These are phyloP conservation scores for Solanum tacnaense DNA, from an alignment of 257 asterid species.

Conservation along the genomic window DNA sequence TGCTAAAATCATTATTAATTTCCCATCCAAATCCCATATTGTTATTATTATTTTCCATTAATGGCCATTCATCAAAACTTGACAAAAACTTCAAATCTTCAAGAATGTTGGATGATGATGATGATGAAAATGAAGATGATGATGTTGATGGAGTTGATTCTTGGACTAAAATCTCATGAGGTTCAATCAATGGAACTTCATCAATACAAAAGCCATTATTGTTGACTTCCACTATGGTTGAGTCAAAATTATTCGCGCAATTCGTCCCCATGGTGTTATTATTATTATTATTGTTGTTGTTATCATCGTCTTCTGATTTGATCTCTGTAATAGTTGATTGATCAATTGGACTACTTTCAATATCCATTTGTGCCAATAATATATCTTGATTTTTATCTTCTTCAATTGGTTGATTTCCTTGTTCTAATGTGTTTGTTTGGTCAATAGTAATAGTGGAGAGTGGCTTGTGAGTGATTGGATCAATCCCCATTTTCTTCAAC, in stretches of 20 bases:
- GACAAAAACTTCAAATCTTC: slow-evolving; percentile 31
- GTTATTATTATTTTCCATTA: slow-evolving; percentile 13
- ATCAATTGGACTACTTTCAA: background rate
- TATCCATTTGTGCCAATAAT: background rate
- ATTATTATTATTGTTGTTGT: background rate
- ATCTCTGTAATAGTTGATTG: slow-evolving; percentile 14
- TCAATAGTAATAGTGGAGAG: slow-evolving; percentile 14
- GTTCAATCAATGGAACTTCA: slow-evolving; percentile 67
- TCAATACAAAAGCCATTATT: slow-evolving; percentile 54
- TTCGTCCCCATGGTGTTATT: background rate
- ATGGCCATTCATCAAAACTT: slow-evolving; percentile 23
- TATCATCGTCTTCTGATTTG: background rate
- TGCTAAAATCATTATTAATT: slow-evolving; percentile 31
- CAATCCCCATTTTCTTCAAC: slow-evolving; percentile 82
- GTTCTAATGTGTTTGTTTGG: background rate
- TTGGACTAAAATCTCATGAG: slow-evolving; percentile 46
- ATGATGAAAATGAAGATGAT: slow-evolving; percentile 16
- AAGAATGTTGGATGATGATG: slow-evolving; percentile 13
- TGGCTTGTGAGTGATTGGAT: slow-evolving; percentile 89
- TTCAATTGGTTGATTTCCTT: background rate
- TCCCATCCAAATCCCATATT: slow-evolving; percentile 51
- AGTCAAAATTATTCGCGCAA: background rate
- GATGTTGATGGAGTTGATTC: slow-evolving; percentile 20
- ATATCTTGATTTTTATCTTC: background rate
- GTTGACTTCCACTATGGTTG: slow-evolving; percentile 20